A percentile compares a stretch with the other conserved stretches of the same genome.
Evolutionary conservation across 139 green algal species (phyloP).

Genomic region (Chlamydomonas schloesseri): DNA sequence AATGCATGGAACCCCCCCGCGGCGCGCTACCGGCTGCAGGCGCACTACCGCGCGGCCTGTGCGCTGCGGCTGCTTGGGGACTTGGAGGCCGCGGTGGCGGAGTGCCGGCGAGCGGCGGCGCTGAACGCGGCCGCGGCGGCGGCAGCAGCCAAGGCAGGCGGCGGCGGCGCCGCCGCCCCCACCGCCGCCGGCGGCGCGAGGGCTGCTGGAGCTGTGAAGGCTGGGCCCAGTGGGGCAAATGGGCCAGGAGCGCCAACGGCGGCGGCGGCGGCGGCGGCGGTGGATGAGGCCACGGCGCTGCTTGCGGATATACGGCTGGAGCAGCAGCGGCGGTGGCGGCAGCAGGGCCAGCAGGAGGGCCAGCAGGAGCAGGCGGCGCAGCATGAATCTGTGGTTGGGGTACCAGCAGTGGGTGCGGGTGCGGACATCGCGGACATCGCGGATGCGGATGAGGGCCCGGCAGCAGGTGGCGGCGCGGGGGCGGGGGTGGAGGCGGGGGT

Average conservation of each 20-base stretch:
- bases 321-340: not conserved
- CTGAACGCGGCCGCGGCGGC: not conserved
- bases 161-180: not conserved
- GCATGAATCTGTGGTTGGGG: too few relatives aligned
- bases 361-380: not conserved
- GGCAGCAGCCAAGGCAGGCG: not conserved
- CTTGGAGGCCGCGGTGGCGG: not conserved
- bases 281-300: conserved; percentile 1
- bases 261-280: not conserved
- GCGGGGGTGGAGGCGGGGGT: too few relatives aligned
- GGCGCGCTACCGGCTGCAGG: too few relatives aligned
- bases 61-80: conserved; percentile 17
- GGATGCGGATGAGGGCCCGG: too few relatives aligned
- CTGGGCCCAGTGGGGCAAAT: not conserved
- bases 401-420: too few relatives aligned
- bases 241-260: too few relatives aligned
- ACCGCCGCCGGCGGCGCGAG: not conserved
- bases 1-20: too few relatives aligned
- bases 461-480: too few relatives aligned
- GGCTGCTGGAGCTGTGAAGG: not conserved
- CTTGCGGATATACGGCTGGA: conserved; percentile 6
- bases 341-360: not conserved
- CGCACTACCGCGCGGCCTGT: conserved; percentile 38
- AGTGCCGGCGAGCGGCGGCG: not conserved
- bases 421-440: too few relatives aligned